These are phyloP conservation scores for Melampsora allii-populina DNA, from an alignment of 1,284 basidiomycete genomes.

Conservation along the genomic window DNA sequence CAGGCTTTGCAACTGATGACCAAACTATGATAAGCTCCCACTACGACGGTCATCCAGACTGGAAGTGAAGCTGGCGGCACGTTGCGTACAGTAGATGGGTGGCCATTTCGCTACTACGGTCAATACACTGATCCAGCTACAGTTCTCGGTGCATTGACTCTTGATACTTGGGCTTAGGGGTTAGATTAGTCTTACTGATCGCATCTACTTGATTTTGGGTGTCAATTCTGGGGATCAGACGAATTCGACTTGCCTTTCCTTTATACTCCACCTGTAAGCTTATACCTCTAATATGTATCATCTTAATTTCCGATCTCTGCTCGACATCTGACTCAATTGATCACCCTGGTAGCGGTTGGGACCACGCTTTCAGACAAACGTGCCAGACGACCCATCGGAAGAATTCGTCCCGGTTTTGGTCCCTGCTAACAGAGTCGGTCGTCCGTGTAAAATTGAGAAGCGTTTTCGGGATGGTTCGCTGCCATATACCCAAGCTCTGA, in stretches of 20 bases:
- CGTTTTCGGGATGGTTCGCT: conserved; percentile 36
- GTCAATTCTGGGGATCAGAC: conserved; percentile 9
- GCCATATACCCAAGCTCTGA: conserved; percentile 1
- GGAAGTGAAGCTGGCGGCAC: conserved; percentile 26
- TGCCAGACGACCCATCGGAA: conserved; percentile 13
- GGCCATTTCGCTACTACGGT: conserved; percentile 43
- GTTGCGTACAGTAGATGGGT: conserved; percentile 38
- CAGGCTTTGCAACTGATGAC: neutral
- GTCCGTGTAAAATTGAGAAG: conserved; percentile 19
- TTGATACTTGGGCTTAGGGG: neutral
- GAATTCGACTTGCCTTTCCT: conserved; percentile 38
- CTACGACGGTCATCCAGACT: conserved; percentile 27
- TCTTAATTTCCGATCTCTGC: neutral
- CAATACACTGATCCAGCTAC: conserved; percentile 37
- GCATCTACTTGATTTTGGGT: neutral
- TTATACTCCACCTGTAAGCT: conserved; percentile 41
- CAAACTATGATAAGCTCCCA: conserved; percentile 6
- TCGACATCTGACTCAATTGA: neutral
- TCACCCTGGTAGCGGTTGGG: conserved; percentile 26
- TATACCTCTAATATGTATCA: neutral
- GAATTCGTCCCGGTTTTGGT: neutral
- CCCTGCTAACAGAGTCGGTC: neutral
- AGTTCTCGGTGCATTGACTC: conserved; percentile 15
- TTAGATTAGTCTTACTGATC: neutral
- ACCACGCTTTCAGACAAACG: conserved; percentile 29